Conservation (phyloP, 2,329 filamentous ascomycete genomes). For the Xylaria polymorpha region DNA sequence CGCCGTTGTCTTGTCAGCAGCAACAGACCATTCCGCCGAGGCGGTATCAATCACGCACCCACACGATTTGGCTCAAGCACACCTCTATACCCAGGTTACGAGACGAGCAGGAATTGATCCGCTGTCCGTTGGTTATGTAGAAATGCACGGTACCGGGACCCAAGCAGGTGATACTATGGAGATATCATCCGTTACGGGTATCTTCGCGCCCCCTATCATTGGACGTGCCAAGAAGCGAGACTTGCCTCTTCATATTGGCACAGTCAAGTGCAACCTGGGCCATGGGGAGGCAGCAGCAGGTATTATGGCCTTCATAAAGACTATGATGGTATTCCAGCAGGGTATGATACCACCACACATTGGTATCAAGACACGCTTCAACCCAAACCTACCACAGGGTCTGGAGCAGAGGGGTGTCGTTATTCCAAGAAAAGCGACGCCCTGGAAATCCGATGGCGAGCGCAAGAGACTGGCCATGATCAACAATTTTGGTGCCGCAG, state of each 20-base stretch:
- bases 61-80: slow-evolving; percentile 69
- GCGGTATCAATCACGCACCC: slow-evolving; percentile 78
- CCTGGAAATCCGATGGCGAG: slow-evolving; percentile 6
- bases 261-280: slow-evolving; percentile 39
- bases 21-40: slow-evolving; percentile 78
- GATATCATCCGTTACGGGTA: slow-evolving; percentile 68
- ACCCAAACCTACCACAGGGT: slow-evolving; percentile 28
- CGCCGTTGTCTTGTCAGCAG: slow-evolving; percentile 68
- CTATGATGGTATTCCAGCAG: slow-evolving; percentile 37
- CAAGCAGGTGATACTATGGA: slow-evolving; percentile 76
- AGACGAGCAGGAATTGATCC: slow-evolving; percentile 62
- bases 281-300: slow-evolving; percentile 39
- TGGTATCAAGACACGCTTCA: slow-evolving; percentile 39
- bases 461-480: slow-evolving; percentile 46
- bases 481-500: slow-evolving; percentile 42
- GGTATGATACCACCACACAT: slow-evolving; percentile 35
- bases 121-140: slow-evolving; percentile 68
- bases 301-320: slow-evolving; percentile 34
- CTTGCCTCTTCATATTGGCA: slow-evolving; percentile 24
- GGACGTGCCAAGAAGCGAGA: slow-evolving; percentile 4
- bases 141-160: slow-evolving; percentile 77
- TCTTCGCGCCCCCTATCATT: slow-evolving; percentile 54
- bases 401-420: background rate
- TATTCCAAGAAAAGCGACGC: background rate
- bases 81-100: background rate